These are phyloP conservation scores for Obba rivulosa DNA, from an alignment of 768 basidiomycete species.

Conservation along the genomic window DNA sequence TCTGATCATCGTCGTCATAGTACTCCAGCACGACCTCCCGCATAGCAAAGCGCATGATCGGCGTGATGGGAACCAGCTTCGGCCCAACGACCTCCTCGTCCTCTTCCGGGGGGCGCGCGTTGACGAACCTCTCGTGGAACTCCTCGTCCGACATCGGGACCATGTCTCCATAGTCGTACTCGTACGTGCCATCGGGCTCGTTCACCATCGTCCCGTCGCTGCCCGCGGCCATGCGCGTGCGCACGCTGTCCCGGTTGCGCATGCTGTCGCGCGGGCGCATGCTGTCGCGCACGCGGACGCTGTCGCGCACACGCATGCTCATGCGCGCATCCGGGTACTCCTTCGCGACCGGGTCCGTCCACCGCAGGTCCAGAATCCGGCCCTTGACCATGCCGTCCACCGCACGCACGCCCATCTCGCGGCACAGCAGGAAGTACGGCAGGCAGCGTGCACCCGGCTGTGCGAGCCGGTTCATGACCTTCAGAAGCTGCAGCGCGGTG, in stretches of 20 bases:
- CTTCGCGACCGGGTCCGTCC: conserved; percentile 65
- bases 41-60: conserved; percentile 84
- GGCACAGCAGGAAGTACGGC: conserved; percentile 76
- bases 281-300: conserved; percentile 16
- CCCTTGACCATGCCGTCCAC: conserved; percentile 85
- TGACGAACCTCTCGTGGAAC: conserved; percentile 35
- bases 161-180: conserved; percentile 44
- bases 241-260: conserved; percentile 12
- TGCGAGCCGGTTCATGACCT: conserved; percentile 75
- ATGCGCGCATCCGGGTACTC: conserved; percentile 36
- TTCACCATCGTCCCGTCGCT: conserved; percentile 38
- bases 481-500: conserved; percentile 71
- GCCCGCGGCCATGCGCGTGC: conserved; percentile 12
- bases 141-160: conserved; percentile 37
- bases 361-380: conserved; percentile 67
- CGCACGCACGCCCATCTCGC: conserved; percentile 77
- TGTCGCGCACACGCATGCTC: conserved; percentile 17
- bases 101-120: conserved; percentile 42
- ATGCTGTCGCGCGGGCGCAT: conserved; percentile 17
- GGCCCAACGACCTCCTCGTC: conserved; percentile 62
- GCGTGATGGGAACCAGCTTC: conserved; percentile 69
- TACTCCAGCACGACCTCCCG: conserved; percentile 79
- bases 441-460: conserved; percentile 58
- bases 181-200: conserved; percentile 29
- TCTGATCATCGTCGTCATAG: conserved; percentile 71